Base-by-base conservation (phyloP, 768 basidiomycete species). In the Boletellus ananas region DNA sequence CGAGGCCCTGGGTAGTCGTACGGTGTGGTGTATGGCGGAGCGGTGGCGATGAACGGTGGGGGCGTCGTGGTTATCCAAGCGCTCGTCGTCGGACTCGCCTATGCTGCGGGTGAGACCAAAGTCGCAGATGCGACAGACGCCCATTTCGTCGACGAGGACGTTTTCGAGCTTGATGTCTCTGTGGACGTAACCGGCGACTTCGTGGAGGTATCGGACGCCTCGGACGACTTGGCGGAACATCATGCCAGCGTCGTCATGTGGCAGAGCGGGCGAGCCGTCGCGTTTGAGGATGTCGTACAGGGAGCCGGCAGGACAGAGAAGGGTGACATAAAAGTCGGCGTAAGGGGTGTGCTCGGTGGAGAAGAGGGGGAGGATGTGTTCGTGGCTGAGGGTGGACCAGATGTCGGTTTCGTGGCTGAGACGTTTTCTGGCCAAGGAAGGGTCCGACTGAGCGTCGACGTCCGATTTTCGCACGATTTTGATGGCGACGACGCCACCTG, bases 111-210 rank as follows among this genome's bases (percentile, higher is more conserved):
- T 77, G 74, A 94, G 80, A 43, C 91, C 90, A 70, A 94, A 94
- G 70, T 94, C 92, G 38, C 75, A 74, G 29, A 95, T 85, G 62
- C 83, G 82, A 73, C 91, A 93, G n/a, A 84, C 78, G 48, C 90
- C 87, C 74, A 80, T 83, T 64, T 90, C 87, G 66, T 94, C 91
- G 46, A 94, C 84, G 37, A 98, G 80, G 43, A 98, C 83, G 72
- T 99, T 99, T 71, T 98, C 96, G 51, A 96, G 80, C 73, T 99
- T 99, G 67, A 99, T 74, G 71, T 99, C 96, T 59, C 93, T 81
- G 72, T 99, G 95, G 47, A 94, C 87, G 58, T 87, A 80, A 8
- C 77, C 70, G 23, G 83, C 85, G 36, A 80, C 79, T 51, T 85
- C 80, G 66, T 95, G 92, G 63, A 95, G 69, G 70, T 94, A 94